Conservation (phyloP, 352 stramenopile genomes). For the Saprolegnia diclina region DNA sequence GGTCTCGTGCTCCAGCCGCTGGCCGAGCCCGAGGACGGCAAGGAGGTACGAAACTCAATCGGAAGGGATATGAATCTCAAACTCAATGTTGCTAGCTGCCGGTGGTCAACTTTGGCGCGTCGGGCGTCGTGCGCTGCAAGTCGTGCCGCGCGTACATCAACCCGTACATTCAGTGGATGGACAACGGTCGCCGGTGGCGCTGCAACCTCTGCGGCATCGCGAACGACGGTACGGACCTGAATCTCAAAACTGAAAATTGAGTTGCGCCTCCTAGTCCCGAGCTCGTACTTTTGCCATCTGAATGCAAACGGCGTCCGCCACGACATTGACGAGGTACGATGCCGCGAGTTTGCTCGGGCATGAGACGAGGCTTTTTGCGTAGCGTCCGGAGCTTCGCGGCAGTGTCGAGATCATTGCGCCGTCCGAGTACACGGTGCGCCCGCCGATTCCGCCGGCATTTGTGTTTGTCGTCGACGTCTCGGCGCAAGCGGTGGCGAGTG, state of each 20-base stretch:
- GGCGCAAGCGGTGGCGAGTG: constrained; percentile 60
- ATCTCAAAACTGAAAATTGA: not conserved
- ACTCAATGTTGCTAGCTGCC: constrained; percentile 38
- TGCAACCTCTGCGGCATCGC: constrained; percentile 87
- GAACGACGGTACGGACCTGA: constrained; percentile 49
- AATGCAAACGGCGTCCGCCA: constrained; percentile 91
- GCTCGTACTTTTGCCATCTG: constrained; percentile 98
- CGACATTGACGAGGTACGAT: constrained; percentile 88
- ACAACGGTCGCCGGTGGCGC: constrained; percentile 79
- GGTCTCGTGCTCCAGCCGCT: constrained; percentile 80
- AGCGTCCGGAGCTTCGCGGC: constrained; percentile 69
- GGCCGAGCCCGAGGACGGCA: constrained; percentile 52
- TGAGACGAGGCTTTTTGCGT: not conserved
- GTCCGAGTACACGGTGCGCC: constrained; percentile 87
- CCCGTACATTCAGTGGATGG: constrained; percentile 82
- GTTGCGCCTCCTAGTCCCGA: constrained; percentile 77
- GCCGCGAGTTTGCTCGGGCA: not conserved
- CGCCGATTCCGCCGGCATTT: constrained; percentile 78
- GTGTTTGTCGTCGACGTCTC: constrained; percentile 89
- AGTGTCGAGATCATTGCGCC: constrained; percentile 83
- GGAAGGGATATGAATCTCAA: not conserved
- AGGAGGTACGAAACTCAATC: constrained; percentile 5
- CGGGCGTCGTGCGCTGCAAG: constrained; percentile 74
- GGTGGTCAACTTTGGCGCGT: constrained; percentile 83
- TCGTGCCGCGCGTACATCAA: constrained; percentile 85